Evolutionary conservation across 768 basidiomycete genomes (phyloP), one percentile per base, ranked within the genome.

Genomic region (Leccinum fibrillosum): DNA sequence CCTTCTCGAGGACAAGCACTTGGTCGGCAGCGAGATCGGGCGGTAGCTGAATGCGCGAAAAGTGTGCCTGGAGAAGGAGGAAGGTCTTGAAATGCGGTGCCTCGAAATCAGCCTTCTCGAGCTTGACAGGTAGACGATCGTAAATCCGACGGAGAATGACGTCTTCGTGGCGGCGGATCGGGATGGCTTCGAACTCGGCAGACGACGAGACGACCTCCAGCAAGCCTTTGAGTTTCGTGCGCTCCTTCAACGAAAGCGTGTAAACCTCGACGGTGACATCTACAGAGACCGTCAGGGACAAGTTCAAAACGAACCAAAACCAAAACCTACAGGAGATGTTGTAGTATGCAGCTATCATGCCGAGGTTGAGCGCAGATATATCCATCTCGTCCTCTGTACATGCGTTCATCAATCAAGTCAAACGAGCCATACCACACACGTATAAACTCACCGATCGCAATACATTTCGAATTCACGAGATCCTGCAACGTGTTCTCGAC

Each of bases 61-160:
- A 99, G 77, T 98, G 96, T 0, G 95, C 94, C 70, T 99, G 95
- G 1, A 99, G 81, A 1, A 98, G 84, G 30, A 98, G 80, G 87
- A 96, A 97, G 0, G 95, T 94, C 78, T 99, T 98, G 88, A 98
- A 98, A 70, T 96, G 88, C 0, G 96, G 97, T 15, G 91, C 89
- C 67, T 94, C 92, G 74, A 93, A 98, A 74, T 98, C 90, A 58
- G 77, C 80, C 11, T 66, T 71, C 51, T 91, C 88, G 44, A 98
- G 82, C 76, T 98, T 98, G 78, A 98, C 96, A 1, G 96, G 96
- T 1, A 96, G 89, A 21, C 95, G 92, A 69, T 98, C 94, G 70
- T 98, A 98, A 60, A 97, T 92, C 9, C 93, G 86, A 45, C 89
- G 86, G 9, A 97, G 83, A 3, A 96, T 74, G 0, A 79, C 69